These are phyloP conservation scores for Lipomyces starkeyi DNA, from an alignment of 805 yeast genomes.

Conservation along the genomic window DNA sequence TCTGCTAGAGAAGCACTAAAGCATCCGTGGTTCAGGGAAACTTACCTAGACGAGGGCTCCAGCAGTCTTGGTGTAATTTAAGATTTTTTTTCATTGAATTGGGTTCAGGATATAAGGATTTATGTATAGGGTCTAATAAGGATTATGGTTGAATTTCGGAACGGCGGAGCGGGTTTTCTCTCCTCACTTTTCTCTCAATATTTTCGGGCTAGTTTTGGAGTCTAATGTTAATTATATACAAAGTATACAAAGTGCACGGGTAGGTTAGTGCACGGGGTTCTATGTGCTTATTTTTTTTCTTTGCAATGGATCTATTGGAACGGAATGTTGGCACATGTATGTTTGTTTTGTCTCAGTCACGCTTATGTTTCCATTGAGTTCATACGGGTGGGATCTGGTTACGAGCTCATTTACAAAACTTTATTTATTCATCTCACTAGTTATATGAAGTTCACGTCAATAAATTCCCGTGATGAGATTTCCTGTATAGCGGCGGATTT, in stretches of 20 bases:
- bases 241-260: constrained; percentile 1
- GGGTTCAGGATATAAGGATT: not conserved
- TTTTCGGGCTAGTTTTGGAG: not conserved
- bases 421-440: not conserved
- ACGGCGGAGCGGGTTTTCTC: not conserved
- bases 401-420: too few relatives aligned
- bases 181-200: not conserved
- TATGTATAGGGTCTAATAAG: not conserved
- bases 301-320: not conserved
- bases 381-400: not conserved
- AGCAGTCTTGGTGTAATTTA: constrained; percentile 8
- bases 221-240: not conserved
- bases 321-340: not conserved
- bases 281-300: not conserved
- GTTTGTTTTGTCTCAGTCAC: not conserved
- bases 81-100: not conserved
- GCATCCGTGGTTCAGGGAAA: constrained; percentile 73
- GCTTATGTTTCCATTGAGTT: not conserved
- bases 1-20: constrained; percentile 76
- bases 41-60: constrained; percentile 23
- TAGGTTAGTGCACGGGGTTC: too few relatives aligned
- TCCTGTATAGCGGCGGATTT: too few relatives aligned
- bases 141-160: not conserved
- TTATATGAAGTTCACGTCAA: not conserved
- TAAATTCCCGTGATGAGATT: not conserved